Percentiles rank a stretch among this genome's conserved stretches.
Evolutionary conservation across 2,329 filamentous ascomycete species (phyloP).

Genomic region (Fusarium pseudoanthophilum): DNA sequence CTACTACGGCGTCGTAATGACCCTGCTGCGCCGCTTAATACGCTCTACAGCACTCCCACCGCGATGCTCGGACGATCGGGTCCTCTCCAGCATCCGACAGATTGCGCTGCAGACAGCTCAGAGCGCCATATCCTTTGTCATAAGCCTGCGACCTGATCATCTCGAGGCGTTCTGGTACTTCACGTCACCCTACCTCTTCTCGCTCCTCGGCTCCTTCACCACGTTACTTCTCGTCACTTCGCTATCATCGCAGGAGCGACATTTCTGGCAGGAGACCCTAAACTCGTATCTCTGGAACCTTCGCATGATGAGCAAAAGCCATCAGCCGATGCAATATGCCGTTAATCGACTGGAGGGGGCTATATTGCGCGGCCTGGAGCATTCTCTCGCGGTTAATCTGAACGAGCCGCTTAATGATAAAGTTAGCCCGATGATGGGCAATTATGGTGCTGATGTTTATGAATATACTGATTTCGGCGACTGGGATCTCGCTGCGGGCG

Average conservation of each 20-base stretch:
- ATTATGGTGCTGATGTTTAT: slow-evolving; percentile 43
- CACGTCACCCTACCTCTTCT: slow-evolving; percentile 53
- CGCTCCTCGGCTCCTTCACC: slow-evolving; percentile 53
- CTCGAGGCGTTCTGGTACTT: slow-evolving; percentile 56
- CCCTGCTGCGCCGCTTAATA: slow-evolving; percentile 58
- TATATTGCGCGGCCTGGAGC: slow-evolving; percentile 52
- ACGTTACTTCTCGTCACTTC: slow-evolving; percentile 51
- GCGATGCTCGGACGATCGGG: slow-evolving; percentile 44
- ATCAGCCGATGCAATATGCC: slow-evolving; percentile 51
- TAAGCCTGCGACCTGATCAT: slow-evolving; percentile 49
- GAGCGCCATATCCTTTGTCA: slow-evolving; percentile 50
- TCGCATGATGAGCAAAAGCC: slow-evolving; percentile 51
- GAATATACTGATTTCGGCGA: slow-evolving; percentile 50
- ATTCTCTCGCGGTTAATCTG: slow-evolving; percentile 50
- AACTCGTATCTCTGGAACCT: slow-evolving; percentile 50
- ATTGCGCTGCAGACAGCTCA: slow-evolving; percentile 47
- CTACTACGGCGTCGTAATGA: slow-evolving; percentile 59
- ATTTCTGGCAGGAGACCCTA: slow-evolving; percentile 49
- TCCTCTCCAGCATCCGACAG: slow-evolving; percentile 47
- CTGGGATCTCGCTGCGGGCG: slow-evolving; percentile 47
- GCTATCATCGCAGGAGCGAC: slow-evolving; percentile 46
- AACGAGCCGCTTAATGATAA: slow-evolving; percentile 47
- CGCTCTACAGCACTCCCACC: slow-evolving; percentile 48
- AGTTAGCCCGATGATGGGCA: slow-evolving; percentile 45
- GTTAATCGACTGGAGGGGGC: slow-evolving; percentile 52